phyloP scores from a whole-genome alignment of 306 rosid genomes.

The Cicer pinnatifidum region DNA sequence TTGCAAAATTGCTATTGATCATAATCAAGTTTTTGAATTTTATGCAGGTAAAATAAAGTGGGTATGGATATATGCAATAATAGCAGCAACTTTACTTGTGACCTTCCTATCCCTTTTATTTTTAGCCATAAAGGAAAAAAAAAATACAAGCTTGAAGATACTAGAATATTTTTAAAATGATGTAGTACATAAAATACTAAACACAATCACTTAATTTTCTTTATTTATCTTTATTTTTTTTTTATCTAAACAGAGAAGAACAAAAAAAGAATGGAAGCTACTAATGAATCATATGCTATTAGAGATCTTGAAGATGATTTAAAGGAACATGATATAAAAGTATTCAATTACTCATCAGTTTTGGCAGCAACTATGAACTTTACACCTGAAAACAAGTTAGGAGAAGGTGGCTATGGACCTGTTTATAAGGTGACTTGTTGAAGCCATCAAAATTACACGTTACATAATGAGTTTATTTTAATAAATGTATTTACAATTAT shows the following conservation, averaged over 20 bases:
- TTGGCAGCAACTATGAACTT: constrained; percentile 43
- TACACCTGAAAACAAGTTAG: constrained; percentile 31
- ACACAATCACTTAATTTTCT: background rate
- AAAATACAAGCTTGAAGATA: background rate
- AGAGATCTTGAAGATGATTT: background rate
- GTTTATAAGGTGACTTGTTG: constrained; percentile 27
- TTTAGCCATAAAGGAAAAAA: background rate
- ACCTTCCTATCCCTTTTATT: background rate
- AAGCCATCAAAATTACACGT: background rate
- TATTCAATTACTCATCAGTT: constrained; percentile 29
- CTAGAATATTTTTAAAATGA: background rate
- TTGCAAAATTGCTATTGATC: no score
- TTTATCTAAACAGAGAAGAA: background rate
- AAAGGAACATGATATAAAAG: constrained; percentile 17
- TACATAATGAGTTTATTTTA: background rate
- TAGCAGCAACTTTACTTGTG: background rate
- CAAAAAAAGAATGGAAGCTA: background rate
- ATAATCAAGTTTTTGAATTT: no score
- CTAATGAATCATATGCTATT: background rate
- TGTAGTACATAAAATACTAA: background rate
- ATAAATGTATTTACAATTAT: no score
- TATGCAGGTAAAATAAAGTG: constrained; percentile 18
- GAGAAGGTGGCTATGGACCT: constrained; percentile 50
- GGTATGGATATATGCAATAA: constrained; percentile 24
- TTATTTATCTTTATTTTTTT: background rate